Evolutionary conservation across 225 moss, liverwort and hornwort genomes (phyloP).

Genomic region (Sphagnum tenellum): DNA sequence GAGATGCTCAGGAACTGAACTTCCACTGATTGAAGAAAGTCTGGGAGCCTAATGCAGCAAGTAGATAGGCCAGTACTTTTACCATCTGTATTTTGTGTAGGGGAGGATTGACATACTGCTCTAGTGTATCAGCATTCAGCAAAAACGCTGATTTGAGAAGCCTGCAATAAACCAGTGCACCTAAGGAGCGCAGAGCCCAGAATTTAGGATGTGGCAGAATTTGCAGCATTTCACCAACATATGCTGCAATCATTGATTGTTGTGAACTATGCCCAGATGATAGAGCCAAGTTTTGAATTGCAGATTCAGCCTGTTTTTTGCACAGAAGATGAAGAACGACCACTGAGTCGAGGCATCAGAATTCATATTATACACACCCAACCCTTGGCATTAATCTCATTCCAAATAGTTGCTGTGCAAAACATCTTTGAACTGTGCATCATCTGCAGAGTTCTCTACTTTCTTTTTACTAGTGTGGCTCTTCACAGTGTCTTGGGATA

Average conservation of each 20-base stretch:
- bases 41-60: background rate
- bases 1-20: background rate
- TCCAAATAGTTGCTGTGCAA: no score
- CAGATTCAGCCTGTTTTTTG: conserved; percentile 44
- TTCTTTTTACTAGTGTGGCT: background rate
- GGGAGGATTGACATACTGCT: conserved; percentile 13
- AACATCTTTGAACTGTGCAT: no score
- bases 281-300: conserved; percentile 43
- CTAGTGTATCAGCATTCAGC: conserved; percentile 25
- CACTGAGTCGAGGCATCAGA: no score
- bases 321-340: background rate
- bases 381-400: no score
- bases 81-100: background rate
- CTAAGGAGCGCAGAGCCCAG: conserved; percentile 78
- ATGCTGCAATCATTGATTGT: conserved; percentile 29
- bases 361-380: no score
- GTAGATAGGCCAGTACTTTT: no score
- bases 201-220: conserved; percentile 78
- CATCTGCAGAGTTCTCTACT: no score
- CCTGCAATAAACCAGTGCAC: conserved; percentile 61
- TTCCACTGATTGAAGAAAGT: background rate
- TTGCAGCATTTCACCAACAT: conserved; percentile 50
- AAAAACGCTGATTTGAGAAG: conserved; percentile 44
- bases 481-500: no score
- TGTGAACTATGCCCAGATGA: conserved; percentile 27